Percentiles rank a stretch among this genome's conserved stretches.
phyloP scores from a whole-genome alignment of 305 asterid genomes.

The Andrographis paniculata region DNA sequence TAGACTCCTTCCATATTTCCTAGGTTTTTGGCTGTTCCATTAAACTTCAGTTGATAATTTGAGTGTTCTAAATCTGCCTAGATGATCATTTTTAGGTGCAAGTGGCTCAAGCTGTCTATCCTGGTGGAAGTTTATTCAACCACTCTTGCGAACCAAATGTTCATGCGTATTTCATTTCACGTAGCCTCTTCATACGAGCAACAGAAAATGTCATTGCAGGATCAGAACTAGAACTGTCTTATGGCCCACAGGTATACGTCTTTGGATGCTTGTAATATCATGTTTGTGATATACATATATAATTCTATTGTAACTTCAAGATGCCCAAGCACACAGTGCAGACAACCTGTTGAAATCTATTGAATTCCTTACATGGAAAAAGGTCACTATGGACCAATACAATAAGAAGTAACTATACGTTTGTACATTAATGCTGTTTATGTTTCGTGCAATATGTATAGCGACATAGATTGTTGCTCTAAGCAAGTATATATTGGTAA shows the following conservation, averaged over 20 bases:
- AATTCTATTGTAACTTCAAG: no score
- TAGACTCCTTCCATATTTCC: no score
- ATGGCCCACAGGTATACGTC: conserved; percentile 84
- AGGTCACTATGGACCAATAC: conserved; percentile 2
- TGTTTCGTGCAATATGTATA: conserved; percentile 2
- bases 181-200: conserved; percentile 68
- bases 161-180: conserved; percentile 84
- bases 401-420: neutral
- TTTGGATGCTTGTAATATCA: no score
- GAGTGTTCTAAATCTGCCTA: conserved; percentile 12
- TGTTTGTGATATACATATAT: no score
- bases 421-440: conserved; percentile 4
- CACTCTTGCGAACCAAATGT: conserved; percentile 90
- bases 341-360: no score
- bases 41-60: neutral
- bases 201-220: conserved; percentile 61
- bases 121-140: conserved; percentile 75
- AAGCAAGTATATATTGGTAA: conserved; percentile 13
- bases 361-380: no score
- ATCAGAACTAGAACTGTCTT: conserved; percentile 71
- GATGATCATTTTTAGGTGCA: conserved; percentile 40
- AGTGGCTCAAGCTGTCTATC: conserved; percentile 92
- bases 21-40: no score
- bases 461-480: conserved; percentile 2
- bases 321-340: no score